Conservation (phyloP, 352 stramenopile genomes). For the Phytophthora uliginosa region DNA sequence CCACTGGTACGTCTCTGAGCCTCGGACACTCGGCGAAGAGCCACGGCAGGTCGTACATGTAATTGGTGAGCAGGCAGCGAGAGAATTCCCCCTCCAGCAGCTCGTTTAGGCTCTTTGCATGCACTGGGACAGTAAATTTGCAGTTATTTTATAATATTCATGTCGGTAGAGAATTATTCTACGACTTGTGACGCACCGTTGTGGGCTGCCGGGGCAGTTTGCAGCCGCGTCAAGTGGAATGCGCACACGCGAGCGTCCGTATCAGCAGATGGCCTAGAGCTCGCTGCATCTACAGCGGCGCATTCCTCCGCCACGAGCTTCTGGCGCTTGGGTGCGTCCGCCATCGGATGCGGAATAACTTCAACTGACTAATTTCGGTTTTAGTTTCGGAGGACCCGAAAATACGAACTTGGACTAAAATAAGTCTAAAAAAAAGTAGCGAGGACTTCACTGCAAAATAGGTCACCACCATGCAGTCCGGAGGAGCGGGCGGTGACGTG, state of each 20-base stretch:
- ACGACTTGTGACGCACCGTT: constrained; percentile 49
- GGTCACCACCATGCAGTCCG: too few relatives aligned
- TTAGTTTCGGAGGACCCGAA: too few relatives aligned
- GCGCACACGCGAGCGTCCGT: background rate
- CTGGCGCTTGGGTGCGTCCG: constrained; percentile 33
- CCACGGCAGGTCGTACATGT: constrained; percentile 85
- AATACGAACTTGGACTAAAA: too few relatives aligned
- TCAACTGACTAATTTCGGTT: constrained; percentile 15
- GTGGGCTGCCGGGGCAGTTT: constrained; percentile 42
- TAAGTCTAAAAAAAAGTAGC: too few relatives aligned
- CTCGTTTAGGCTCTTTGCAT: constrained; percentile 51
- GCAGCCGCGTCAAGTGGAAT: constrained; percentile 56
- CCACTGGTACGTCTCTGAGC: constrained; percentile 66
- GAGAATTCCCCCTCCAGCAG: constrained; percentile 72
- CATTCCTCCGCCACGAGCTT: constrained; percentile 21
- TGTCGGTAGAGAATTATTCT: background rate
- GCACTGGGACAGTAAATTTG: constrained; percentile 29
- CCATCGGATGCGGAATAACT: constrained; percentile 23
- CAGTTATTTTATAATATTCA: background rate
- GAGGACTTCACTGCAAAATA: too few relatives aligned
- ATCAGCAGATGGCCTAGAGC: background rate
- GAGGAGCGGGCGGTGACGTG: constrained; percentile 57
- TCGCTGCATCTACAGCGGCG: background rate
- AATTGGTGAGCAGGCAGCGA: constrained; percentile 81
- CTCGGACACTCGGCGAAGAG: constrained; percentile 72